Base-by-base conservation (phyloP, 2,329 filamentous ascomycete species). In the Colletotrichum viniferum region DNA sequence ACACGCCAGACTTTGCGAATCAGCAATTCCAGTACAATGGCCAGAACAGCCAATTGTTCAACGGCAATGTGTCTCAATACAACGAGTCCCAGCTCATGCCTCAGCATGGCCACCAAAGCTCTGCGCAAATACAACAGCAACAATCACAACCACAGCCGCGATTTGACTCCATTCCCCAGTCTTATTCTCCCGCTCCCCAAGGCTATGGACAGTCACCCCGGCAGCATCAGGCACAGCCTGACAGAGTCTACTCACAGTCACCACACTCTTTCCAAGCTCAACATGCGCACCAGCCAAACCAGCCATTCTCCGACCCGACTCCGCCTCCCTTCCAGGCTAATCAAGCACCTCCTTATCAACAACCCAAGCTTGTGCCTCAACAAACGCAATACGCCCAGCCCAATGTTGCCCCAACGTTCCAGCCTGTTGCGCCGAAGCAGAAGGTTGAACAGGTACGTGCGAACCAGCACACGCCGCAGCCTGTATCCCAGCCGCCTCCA, bases 41-140 rank as follows among this genome's bases (percentile, higher is more conserved):
- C 3, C 82, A 83, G 63, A 80, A 78, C 61, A 82, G 83, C 12
- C 79, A 83, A 38, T 77, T 82, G 4, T 86, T 82, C 65, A 81
- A 82, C 36, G 78, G 82, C 32, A 73, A 82, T 16, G 79, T 83
- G 18, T 74, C 81, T 36, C 82, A 84, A 48, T 86, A 81, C 62
- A 77, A 76, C 30, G 81, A 83, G 55, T 77, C 81, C 52, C 84
- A 84, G 72, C 77, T 85, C 43, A 78, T 86, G 62, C 73, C 82
- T 16, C 83, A 83, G 38, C 77, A 81, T 56, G 80, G 81, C 28
- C 83, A 84, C 61, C 83, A 83, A 28, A 82, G 75, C 34, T 82
- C 85, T 65, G 81, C 82, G 16, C 81, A 84, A 10, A 79, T 84
- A 14, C 84, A 83, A 58, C 83, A 83, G 69, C 81, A 63, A 38